These are phyloP conservation scores for Orbilia quercus DNA, from an alignment of 2,329 filamentous ascomycete species.

Conservation along the genomic window DNA sequence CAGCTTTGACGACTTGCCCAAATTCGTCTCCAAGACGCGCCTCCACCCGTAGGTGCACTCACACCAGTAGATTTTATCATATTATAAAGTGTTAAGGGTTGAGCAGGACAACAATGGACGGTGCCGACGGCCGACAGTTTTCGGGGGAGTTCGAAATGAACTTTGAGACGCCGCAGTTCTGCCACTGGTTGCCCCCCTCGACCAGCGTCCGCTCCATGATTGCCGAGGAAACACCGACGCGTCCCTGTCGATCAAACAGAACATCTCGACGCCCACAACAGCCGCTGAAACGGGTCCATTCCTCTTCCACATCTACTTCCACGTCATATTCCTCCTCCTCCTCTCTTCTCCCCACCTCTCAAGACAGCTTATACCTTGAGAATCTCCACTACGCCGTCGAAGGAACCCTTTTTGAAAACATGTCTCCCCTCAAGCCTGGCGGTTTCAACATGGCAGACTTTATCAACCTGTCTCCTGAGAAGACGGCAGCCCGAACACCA, in stretches of 20 bases:
- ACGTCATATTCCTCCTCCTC: no score
- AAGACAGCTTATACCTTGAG: background rate
- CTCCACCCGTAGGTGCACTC: no score
- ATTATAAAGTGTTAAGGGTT: no score
- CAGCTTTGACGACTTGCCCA: no score
- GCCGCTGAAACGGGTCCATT: no score
- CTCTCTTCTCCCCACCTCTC: background rate
- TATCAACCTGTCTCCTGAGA: conserved; percentile 31
- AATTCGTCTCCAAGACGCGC: no score
- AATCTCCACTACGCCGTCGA: background rate
- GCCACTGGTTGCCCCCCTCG: background rate
- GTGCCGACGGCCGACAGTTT: conserved; percentile 16
- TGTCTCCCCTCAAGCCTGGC: conserved; percentile 15
- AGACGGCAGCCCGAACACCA: conserved; percentile 1
- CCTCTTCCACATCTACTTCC: no score
- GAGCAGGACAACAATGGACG: conserved; percentile 6
- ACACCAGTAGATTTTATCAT: no score
- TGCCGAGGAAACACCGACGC: conserved; percentile 26
- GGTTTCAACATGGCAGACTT: conserved; percentile 34
- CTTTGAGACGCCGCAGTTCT: conserved; percentile 17
- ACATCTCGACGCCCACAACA: background rate
- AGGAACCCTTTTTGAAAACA: conserved; percentile 21
- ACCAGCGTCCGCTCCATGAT: conserved; percentile 5
- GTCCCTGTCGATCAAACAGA: conserved; percentile 15
- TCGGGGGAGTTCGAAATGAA: conserved; percentile 15